Conservation (phyloP, 345 rosid species). For the Salix koriyanagi region DNA sequence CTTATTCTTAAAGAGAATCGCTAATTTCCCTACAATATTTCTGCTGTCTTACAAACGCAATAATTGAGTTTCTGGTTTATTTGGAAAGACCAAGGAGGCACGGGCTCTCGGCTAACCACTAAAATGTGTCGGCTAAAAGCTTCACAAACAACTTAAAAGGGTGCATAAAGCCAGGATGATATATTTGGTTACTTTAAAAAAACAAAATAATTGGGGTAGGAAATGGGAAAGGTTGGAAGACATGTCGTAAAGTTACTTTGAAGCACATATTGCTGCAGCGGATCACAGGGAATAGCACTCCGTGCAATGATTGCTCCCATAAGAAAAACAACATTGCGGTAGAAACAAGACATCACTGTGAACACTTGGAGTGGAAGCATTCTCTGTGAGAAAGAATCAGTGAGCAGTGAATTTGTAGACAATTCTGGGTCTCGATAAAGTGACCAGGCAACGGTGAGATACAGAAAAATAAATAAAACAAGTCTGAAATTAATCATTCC, state of each 20-base stretch:
- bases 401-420: background rate
- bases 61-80: background rate
- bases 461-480: background rate
- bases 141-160: slow-evolving; percentile 18
- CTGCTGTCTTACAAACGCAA: background rate
- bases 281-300: background rate
- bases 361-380: background rate
- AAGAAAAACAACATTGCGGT: background rate
- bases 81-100: background rate
- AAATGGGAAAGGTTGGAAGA: slow-evolving; percentile 18
- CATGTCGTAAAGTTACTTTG: slow-evolving; percentile 28
- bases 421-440: background rate
- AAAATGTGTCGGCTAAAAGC: slow-evolving; percentile 49
- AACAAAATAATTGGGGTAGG: background rate
- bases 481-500: background rate
- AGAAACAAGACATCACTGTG: background rate
- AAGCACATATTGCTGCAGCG: slow-evolving; percentile 22
- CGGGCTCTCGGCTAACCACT: slow-evolving; percentile 25
- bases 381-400: background rate
- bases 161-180: slow-evolving; percentile 11
- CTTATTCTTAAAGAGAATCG: background rate
- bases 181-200: background rate
- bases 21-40: background rate
- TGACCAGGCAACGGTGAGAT: background rate
- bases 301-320: background rate